Evolutionary conservation across 202 grass and related monocot genomes (phyloP).

Genomic region (Carex arenaria): DNA sequence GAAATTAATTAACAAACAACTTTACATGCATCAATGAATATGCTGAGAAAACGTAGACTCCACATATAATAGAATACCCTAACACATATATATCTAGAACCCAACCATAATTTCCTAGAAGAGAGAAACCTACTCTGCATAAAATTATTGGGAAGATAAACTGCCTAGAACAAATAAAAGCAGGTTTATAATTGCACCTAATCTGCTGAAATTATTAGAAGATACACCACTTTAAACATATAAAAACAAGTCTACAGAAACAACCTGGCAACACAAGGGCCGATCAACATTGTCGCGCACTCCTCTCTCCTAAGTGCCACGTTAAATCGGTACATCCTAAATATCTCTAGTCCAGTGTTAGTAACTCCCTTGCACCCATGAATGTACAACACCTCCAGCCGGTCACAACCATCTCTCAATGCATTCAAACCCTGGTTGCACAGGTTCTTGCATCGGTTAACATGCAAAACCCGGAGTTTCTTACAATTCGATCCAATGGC

Average conservation of each 20-base stretch:
- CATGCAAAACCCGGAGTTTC: slow-evolving; percentile 66
- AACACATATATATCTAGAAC: background rate
- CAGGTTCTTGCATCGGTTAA: slow-evolving; percentile 66
- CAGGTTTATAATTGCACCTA: background rate
- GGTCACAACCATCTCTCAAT: slow-evolving; percentile 42
- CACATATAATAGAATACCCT: background rate
- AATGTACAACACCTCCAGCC: slow-evolving; percentile 57
- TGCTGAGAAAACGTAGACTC: background rate
- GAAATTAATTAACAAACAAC: background rate
- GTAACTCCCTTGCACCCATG: slow-evolving; percentile 57
- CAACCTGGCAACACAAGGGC: slow-evolving; percentile 53
- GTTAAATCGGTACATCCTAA: slow-evolving; percentile 54
- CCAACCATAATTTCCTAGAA: background rate
- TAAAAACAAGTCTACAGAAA: slow-evolving; percentile 28
- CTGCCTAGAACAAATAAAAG: slow-evolving; percentile 6
- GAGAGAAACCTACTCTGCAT: background rate
- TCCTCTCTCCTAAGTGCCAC: slow-evolving; percentile 56
- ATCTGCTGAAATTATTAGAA: background rate
- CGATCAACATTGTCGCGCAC: slow-evolving; percentile 36
- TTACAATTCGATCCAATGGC: slow-evolving; percentile 60
- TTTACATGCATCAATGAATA: background rate
- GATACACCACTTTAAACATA: background rate
- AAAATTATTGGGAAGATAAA: background rate
- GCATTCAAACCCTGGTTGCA: slow-evolving; percentile 57
- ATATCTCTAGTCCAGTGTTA: slow-evolving; percentile 42